Evolutionary conservation across 139 green algal genomes (phyloP).

Genomic region (Chlorella sp.): DNA sequence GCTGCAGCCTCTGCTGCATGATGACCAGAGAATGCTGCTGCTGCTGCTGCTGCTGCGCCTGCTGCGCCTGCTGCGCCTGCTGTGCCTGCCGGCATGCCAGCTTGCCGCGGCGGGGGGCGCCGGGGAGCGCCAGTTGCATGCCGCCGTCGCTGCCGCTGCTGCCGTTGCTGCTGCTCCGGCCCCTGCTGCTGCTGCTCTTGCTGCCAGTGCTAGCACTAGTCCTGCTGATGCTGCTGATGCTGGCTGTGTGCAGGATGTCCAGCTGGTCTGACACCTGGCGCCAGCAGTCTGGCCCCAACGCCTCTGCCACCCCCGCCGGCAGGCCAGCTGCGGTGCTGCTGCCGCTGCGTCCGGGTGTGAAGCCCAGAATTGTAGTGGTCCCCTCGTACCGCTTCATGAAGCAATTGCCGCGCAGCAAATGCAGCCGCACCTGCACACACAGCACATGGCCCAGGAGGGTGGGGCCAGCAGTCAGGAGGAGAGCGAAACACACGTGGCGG

Average conservation of each 20-base stretch:
- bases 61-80: background rate
- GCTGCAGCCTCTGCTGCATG: slow-evolving; percentile 12
- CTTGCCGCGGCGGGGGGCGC: background rate
- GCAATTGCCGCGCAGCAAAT: background rate
- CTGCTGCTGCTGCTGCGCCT: background rate
- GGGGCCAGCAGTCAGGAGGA: background rate
- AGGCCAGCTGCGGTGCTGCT: background rate
- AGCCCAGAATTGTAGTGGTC: background rate
- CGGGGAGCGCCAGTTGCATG: background rate
- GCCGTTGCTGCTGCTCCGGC: too few relatives aligned
- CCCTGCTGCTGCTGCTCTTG: background rate
- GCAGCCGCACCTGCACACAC: background rate
- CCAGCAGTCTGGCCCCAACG: background rate
- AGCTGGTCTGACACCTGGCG: background rate
- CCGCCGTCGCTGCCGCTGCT: background rate
- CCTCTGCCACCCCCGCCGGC: background rate
- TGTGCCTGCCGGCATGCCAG: background rate
- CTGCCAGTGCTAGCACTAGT: background rate
- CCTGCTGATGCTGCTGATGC: background rate
- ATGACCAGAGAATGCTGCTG: background rate
- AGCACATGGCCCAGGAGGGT: background rate
- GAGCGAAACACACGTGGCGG: too few relatives aligned
- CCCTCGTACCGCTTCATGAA: background rate
- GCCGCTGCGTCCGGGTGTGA: background rate
- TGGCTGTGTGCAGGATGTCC: background rate